A percentile compares a stretch with the other conserved stretches of the same genome.
Conservation (phyloP, 441 rosid species). For the Pelargonium citronellum region DNA sequence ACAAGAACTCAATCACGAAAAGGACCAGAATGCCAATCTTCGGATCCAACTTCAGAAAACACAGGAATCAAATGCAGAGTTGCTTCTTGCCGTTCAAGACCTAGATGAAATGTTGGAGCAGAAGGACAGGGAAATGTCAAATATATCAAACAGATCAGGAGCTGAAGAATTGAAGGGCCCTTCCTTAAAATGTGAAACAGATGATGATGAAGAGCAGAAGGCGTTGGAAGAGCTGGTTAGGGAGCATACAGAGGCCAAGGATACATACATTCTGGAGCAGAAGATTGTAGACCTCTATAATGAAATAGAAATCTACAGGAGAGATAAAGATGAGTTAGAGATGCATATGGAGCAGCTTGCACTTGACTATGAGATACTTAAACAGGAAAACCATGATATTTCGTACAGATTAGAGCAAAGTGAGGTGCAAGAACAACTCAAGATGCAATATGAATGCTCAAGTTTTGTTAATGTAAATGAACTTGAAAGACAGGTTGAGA, state of each 20-base stretch:
- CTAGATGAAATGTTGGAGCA: slow-evolving; percentile 63
- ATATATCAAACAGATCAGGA: slow-evolving; percentile 33
- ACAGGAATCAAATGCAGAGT: slow-evolving; percentile 66
- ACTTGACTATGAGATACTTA: slow-evolving; percentile 82
- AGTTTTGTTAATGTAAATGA: slow-evolving; percentile 20
- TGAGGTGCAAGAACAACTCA: slow-evolving; percentile 67
- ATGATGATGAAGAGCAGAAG: slow-evolving; percentile 80
- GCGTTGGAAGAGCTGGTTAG: slow-evolving; percentile 79
- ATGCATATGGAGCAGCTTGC: slow-evolving; percentile 89
- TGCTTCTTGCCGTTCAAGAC: slow-evolving; percentile 72
- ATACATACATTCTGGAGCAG: slow-evolving; percentile 54
- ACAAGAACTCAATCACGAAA: slow-evolving; percentile 66
- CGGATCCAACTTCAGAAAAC: slow-evolving; percentile 69
- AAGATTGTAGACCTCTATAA: slow-evolving; percentile 59
- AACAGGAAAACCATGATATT: slow-evolving; percentile 70
- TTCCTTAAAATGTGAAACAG: slow-evolving; percentile 41
- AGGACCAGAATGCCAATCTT: slow-evolving; percentile 61
- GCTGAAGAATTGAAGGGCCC: slow-evolving; percentile 25
- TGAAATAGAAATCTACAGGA: slow-evolving; percentile 66
- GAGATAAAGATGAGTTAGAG: slow-evolving; percentile 79
- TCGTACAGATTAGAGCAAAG: slow-evolving; percentile 70
- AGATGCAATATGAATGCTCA: slow-evolving; percentile 65
- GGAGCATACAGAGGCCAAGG: slow-evolving; percentile 59
- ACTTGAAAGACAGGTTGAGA: slow-evolving; percentile 38
- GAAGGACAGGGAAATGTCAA: slow-evolving; percentile 32